Conservation (phyloP, 2,329 filamentous ascomycete species). For the Grosmannia huntii region DNA sequence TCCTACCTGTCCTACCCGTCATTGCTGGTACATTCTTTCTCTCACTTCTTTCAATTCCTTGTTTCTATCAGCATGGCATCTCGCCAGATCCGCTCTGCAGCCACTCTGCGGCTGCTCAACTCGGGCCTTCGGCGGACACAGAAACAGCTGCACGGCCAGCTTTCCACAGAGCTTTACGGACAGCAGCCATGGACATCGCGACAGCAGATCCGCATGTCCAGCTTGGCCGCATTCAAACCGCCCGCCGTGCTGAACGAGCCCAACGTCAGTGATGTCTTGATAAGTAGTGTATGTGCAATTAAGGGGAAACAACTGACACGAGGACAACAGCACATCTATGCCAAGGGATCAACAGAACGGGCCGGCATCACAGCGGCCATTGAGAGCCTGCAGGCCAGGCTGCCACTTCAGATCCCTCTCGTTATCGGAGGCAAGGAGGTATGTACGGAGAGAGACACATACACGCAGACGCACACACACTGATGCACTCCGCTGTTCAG, state of each 20-base stretch:
- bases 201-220: slow-evolving; percentile 28
- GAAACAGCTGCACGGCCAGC: not conserved
- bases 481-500: slow-evolving; percentile 22
- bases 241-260: slow-evolving; percentile 84
- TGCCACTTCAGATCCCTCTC: slow-evolving; percentile 67
- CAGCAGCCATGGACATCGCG: not conserved
- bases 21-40: too few species aligned
- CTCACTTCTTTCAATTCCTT: too few species aligned
- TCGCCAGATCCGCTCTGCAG: slow-evolving; percentile 6
- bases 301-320: not conserved
- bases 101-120: slow-evolving; percentile 6
- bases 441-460: slow-evolving; percentile 5
- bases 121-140: slow-evolving; percentile 3
- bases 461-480: not conserved
- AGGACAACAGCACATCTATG: slow-evolving; percentile 66
- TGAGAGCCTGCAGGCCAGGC: slow-evolving; percentile 52
- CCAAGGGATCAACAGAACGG: slow-evolving; percentile 69
- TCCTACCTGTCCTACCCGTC: too few species aligned
- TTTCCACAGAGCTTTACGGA: not conserved
- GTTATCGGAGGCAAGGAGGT: slow-evolving; percentile 75
- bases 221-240: slow-evolving; percentile 74
- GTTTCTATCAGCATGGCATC: slow-evolving; percentile 10
- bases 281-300: not conserved
- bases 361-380: slow-evolving; percentile 64
- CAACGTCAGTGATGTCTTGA: slow-evolving; percentile 51